Conservation (phyloP, 2,329 filamentous ascomycete genomes). For the Aotearoamyces nothofagi region DNA sequence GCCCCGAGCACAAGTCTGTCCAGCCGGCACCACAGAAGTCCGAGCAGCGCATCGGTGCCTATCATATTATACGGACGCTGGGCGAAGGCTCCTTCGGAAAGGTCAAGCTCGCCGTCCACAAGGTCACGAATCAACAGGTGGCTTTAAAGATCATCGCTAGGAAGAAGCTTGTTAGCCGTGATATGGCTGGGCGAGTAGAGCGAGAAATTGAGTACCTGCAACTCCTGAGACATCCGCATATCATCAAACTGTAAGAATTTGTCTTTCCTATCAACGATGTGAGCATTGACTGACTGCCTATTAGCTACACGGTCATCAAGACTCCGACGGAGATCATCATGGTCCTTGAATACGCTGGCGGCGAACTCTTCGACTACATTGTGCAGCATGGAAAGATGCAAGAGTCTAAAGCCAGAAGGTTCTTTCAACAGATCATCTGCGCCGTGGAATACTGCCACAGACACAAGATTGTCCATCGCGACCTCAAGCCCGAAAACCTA, state of each 20-base stretch:
- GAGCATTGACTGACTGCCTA: slow-evolving; percentile 13
- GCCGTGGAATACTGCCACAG: slow-evolving; percentile 98
- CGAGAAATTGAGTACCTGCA: slow-evolving; percentile 97
- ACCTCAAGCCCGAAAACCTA: slow-evolving; percentile 93
- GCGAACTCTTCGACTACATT: slow-evolving; percentile 95
- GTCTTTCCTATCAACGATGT: slow-evolving; percentile 1
- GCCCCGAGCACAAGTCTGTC: slow-evolving; percentile 8
- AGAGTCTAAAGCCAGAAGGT: slow-evolving; percentile 84
- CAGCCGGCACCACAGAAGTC: slow-evolving; percentile 26
- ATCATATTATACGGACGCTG: slow-evolving; percentile 77
- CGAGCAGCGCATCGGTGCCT: slow-evolving; percentile 80
- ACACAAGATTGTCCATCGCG: slow-evolving; percentile 96
- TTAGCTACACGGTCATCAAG: slow-evolving; percentile 92
- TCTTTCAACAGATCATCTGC: slow-evolving; percentile 98
- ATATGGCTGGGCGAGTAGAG: slow-evolving; percentile 96
- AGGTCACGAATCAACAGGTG: slow-evolving; percentile 85
- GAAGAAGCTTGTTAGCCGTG: slow-evolving; percentile 88
- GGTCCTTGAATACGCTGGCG: slow-evolving; percentile 95
- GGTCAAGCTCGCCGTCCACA: slow-evolving; percentile 90
- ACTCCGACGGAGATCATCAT: slow-evolving; percentile 92
- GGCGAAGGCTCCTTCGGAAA: slow-evolving; percentile 98
- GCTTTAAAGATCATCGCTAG: slow-evolving; percentile 95
- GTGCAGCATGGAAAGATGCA: slow-evolving; percentile 86
- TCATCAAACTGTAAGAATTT: slow-evolving; percentile 77
- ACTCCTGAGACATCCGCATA: slow-evolving; percentile 87